Percentiles rank a stretch among this genome's conserved stretches.
Evolutionary conservation across 1,284 basidiomycete species (phyloP).

Genomic region (Ganoderma boninense): DNA sequence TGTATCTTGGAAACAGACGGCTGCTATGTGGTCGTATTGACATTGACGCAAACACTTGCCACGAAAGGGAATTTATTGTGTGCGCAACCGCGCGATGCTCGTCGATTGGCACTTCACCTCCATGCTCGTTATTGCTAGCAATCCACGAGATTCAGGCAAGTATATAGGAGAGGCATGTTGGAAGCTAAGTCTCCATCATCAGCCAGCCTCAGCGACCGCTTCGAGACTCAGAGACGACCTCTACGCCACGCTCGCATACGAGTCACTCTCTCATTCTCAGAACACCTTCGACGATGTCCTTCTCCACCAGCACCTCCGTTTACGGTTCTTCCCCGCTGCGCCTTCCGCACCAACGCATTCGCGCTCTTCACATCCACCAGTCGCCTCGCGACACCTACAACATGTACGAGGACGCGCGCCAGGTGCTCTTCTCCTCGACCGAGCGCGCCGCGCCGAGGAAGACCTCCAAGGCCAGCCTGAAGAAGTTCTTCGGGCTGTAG

Average conservation of each 20-base stretch:
- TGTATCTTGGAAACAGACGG: constrained; percentile 4
- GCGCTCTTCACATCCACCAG: constrained; percentile 35
- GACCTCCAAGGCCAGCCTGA: constrained; percentile 33
- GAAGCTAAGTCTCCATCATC: constrained; percentile 12
- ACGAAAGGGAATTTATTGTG: constrained; percentile 4
- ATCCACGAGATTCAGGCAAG: background rate
- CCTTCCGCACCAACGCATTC: constrained; percentile 37
- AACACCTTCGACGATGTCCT: constrained; percentile 27
- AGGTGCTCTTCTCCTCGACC: constrained; percentile 27
- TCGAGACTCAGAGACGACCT: background rate
- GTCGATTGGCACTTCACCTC: constrained; percentile 7
- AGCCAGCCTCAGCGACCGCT: constrained; percentile 13
- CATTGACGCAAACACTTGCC: background rate
- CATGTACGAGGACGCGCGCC: constrained; percentile 38
- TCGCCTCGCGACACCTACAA: constrained; percentile 39
- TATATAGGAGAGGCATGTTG: constrained; percentile 1
- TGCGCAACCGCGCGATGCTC: background rate
- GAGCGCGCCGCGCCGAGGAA: constrained; percentile 26
- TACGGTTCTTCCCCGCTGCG: constrained; percentile 30
- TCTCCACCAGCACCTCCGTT: constrained; percentile 23
- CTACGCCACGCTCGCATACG: constrained; percentile 7
- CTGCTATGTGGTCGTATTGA: background rate
- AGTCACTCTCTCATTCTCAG: background rate
- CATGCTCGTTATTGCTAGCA: background rate
- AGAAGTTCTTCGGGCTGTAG: constrained; percentile 36